Conservation (phyloP, 805 yeast genomes). For the Kregervanrija fluxuum region DNA sequence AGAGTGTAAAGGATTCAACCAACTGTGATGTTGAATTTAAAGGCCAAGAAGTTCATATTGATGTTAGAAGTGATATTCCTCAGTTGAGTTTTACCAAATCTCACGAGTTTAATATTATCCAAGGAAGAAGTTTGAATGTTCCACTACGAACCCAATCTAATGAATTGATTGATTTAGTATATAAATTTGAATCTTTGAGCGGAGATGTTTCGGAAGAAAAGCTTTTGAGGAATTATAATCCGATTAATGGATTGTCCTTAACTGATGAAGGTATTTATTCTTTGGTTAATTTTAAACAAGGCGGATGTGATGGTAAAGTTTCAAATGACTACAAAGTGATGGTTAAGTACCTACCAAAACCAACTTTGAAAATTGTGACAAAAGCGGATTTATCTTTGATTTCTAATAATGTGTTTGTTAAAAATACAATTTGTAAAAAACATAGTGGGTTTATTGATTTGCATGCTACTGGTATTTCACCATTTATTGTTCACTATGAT, state of each 20-base stretch:
- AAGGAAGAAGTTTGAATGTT: slow-evolving; percentile 51
- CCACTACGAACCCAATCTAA: slow-evolving; percentile 41
- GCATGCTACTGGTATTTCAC: slow-evolving; percentile 49
- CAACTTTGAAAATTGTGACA: slow-evolving; percentile 15
- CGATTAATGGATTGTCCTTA: slow-evolving; percentile 26
- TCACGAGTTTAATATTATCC: slow-evolving; percentile 38
- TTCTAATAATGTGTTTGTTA: slow-evolving; percentile 5
- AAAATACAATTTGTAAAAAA: slow-evolving; percentile 20
- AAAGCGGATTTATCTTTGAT: slow-evolving; percentile 2
- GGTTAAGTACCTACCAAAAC: slow-evolving; percentile 26
- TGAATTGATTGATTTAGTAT: slow-evolving; percentile 25
- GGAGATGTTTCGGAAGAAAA: slow-evolving; percentile 9
- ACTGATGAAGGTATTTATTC: slow-evolving; percentile 36
- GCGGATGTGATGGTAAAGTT: slow-evolving; percentile 39
- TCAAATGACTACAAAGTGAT: slow-evolving; percentile 13
- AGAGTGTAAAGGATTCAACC: slow-evolving; percentile 64
- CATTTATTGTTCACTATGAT: slow-evolving; percentile 65
- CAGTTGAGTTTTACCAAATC: slow-evolving; percentile 27
- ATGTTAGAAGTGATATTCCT: slow-evolving; percentile 68
- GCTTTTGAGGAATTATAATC: slow-evolving; percentile 12
- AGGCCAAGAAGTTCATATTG: slow-evolving; percentile 55
- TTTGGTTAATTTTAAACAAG: slow-evolving; percentile 32
- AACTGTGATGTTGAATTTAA: slow-evolving; percentile 70
- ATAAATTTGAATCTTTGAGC: slow-evolving; percentile 22
- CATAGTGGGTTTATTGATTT: slow-evolving; percentile 24